phyloP scores from a whole-genome alignment of 768 basidiomycete species.

The Tephrocybe rancida region DNA sequence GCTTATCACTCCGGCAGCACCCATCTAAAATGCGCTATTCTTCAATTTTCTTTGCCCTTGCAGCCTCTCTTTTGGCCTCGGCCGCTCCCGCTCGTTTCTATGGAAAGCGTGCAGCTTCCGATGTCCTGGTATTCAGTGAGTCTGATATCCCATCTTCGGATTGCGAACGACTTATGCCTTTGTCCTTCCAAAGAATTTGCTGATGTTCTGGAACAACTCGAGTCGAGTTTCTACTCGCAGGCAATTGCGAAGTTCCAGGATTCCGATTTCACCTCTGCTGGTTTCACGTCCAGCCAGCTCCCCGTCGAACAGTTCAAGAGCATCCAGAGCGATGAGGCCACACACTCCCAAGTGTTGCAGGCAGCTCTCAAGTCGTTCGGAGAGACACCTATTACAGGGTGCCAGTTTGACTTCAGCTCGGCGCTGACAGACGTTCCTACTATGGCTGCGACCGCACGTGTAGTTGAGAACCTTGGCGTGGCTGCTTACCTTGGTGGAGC shows the following conservation, averaged over 20 bases:
- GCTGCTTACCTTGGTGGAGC: conserved; percentile 78
- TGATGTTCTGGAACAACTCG: conserved; percentile 73
- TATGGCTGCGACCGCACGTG: conserved; percentile 72
- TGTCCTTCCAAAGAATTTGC: conserved; percentile 61
- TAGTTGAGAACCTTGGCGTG: conserved; percentile 78
- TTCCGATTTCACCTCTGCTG: conserved; percentile 64
- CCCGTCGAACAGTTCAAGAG: conserved; percentile 61
- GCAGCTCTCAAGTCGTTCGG: conserved; percentile 56
- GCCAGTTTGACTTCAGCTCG: conserved; percentile 68
- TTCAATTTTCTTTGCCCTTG: conserved; percentile 43
- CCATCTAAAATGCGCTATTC: conserved; percentile 50
- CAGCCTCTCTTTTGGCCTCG: conserved; percentile 44
- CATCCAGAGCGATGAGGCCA: conserved; percentile 64
- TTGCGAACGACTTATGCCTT: background rate
- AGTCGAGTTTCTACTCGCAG: conserved; percentile 68
- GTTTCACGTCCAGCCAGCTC: conserved; percentile 56
- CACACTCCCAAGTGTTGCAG: conserved; percentile 61
- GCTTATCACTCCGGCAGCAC: conserved; percentile 37
- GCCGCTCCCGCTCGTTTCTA: conserved; percentile 50
- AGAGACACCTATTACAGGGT: conserved; percentile 51
- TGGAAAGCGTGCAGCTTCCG: conserved; percentile 43
- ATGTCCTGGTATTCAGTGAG: conserved; percentile 65
- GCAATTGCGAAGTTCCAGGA: conserved; percentile 66
- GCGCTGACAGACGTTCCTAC: conserved; percentile 66
- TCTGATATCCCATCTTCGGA: conserved; percentile 12